Conservation (phyloP, 768 basidiomycete species). For the Tylopilus sp. region DNA sequence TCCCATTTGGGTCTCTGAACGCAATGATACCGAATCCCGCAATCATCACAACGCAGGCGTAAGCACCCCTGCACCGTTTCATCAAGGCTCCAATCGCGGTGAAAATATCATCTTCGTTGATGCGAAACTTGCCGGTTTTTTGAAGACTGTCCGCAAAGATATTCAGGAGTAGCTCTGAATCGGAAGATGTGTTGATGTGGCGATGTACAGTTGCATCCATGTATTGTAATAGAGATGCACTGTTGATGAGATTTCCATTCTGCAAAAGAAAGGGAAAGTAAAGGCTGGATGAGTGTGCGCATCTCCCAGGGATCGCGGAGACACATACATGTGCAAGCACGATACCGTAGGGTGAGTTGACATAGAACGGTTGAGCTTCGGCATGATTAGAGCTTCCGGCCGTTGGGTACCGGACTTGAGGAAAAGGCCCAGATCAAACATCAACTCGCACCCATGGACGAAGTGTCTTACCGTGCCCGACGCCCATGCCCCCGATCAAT, state of each 20-base stretch:
- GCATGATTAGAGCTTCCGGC: slow-evolving; percentile 96
- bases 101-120: slow-evolving; percentile 99
- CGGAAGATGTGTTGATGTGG: slow-evolving; percentile 98
- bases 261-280: slow-evolving; percentile 30
- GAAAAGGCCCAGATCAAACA: slow-evolving; percentile 10
- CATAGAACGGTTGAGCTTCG: slow-evolving; percentile 99
- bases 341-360: slow-evolving; percentile 99
- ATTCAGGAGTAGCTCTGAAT: slow-evolving; percentile 96
- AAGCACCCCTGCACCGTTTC: slow-evolving; percentile 85
- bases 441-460: neutral
- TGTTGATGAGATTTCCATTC: slow-evolving; percentile 99
- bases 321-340: slow-evolving; percentile 89
- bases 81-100: slow-evolving; percentile 89
- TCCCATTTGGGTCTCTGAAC: slow-evolving; percentile 97
- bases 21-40: slow-evolving; percentile 98
- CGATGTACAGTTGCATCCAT: slow-evolving; percentile 96
- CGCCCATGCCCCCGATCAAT: slow-evolving; percentile 91
- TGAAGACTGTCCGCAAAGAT: slow-evolving; percentile 98
- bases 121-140: slow-evolving; percentile 97
- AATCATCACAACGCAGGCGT: slow-evolving; percentile 98
- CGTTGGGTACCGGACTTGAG: slow-evolving; percentile 91
- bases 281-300: slow-evolving; percentile 3
- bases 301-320: neutral
- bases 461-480: slow-evolving; percentile 79
- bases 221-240: slow-evolving; percentile 76